Conservation (phyloP, 768 basidiomycete species). For the Lactarius indigo region DNA sequence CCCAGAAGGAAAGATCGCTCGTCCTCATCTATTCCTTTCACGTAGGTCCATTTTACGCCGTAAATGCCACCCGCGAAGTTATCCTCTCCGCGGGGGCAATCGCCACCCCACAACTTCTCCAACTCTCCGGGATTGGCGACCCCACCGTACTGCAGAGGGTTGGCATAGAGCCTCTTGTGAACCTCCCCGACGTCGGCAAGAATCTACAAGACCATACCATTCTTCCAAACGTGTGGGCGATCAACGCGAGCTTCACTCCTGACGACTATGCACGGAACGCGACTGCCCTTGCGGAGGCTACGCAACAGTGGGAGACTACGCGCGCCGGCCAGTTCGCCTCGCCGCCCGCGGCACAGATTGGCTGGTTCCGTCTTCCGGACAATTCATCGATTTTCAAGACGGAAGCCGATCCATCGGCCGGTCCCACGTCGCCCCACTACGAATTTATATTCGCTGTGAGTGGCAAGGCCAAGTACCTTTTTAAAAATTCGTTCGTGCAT, state of each 20-base stretch:
- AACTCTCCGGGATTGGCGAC: constrained; percentile 58
- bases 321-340: constrained; percentile 6
- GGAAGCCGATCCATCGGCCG: constrained; percentile 1
- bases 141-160: constrained; percentile 41
- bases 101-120: constrained; percentile 41
- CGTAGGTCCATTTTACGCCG: constrained; percentile 5
- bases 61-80: constrained; percentile 19
- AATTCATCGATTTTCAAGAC: background rate
- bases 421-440: constrained; percentile 7
- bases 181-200: constrained; percentile 49
- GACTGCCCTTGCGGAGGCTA: background rate
- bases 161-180: constrained; percentile 44
- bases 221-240: constrained; percentile 3
- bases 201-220: constrained; percentile 49
- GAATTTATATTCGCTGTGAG: constrained; percentile 5
- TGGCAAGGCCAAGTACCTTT: background rate
- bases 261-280: background rate
- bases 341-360: background rate
- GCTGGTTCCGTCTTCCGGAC: constrained; percentile 11
- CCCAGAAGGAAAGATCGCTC: background rate
- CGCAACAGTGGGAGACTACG: constrained; percentile 2
- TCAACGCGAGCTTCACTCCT: constrained; percentile 1
- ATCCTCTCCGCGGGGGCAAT: constrained; percentile 26
- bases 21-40: background rate
- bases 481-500: background rate